These are phyloP conservation scores for Colletotrichum tamarilloi DNA, from an alignment of 2,329 filamentous ascomycete species.

Conservation along the genomic window DNA sequence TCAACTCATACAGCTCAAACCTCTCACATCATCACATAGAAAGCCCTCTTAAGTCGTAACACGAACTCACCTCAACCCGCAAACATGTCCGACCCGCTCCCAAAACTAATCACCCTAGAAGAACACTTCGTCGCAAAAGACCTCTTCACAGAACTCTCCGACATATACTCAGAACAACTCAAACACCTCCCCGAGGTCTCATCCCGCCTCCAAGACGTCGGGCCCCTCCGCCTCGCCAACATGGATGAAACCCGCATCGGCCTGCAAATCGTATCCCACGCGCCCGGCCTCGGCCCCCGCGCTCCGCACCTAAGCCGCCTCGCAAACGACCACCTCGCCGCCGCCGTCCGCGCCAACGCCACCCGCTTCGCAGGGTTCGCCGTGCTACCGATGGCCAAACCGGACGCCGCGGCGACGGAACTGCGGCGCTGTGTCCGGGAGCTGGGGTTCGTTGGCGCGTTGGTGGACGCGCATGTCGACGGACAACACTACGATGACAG, in stretches of 20 bases:
- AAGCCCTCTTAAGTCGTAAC: no score
- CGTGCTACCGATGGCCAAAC: conserved; percentile 59
- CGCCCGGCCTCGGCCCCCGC: conserved; percentile 19
- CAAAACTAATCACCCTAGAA: conserved; percentile 53
- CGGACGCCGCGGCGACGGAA: conserved; percentile 60
- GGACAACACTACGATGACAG: conserved; percentile 68
- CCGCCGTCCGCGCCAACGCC: conserved; percentile 19
- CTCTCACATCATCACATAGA: background rate
- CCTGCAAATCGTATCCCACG: conserved; percentile 35
- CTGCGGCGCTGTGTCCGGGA: conserved; percentile 64
- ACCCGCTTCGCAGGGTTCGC: conserved; percentile 11
- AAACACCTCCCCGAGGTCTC: conserved; percentile 37
- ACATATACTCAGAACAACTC: conserved; percentile 38
- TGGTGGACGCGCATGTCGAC: conserved; percentile 70
- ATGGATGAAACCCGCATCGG: conserved; percentile 41
- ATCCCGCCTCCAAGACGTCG: conserved; percentile 40
- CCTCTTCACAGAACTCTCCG: conserved; percentile 30
- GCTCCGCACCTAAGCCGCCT: conserved; percentile 40
- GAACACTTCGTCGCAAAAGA: conserved; percentile 49
- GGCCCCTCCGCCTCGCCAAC: conserved; percentile 38
- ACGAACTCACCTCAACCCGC: background rate
- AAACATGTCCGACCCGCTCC: conserved; percentile 19
- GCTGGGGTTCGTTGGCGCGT: conserved; percentile 69
- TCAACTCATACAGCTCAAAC: background rate
- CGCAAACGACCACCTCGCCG: conserved; percentile 39